Evolutionary conservation across 169 alveolate species (phyloP), one percentile per base, ranked within the genome.

Genomic region (Cryptosporidium muris): DNA sequence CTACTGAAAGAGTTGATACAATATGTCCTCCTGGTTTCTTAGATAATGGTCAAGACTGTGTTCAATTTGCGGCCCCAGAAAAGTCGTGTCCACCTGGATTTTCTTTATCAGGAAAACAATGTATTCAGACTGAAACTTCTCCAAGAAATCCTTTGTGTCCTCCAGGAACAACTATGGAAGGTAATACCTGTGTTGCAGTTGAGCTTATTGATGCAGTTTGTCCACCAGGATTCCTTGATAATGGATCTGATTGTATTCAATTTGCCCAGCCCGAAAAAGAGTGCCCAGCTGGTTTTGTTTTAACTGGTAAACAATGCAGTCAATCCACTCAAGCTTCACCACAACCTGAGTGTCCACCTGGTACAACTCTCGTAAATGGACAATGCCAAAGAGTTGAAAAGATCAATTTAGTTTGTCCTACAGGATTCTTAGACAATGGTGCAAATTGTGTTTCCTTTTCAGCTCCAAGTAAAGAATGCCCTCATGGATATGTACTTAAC

Each of bases 11-110:
- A 34, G 85, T 74, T 36, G 85, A 74, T 40, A 74, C 85, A n/a
- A 74, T 74, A 11, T 74, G 85, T 42, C 85, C 85, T 34, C 85
- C 85, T 25, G 74, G 85, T 6, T 74, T 74, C 36, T 47, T 74
- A 11, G 85, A 74, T 74, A 74, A 74, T 74, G 85, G 85, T 1
- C 74, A 74, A 74, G 85, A 74, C 60, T 74, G 85, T 45, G 85
- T 74, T 7, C 85, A 74, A 25, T 74, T 74, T 42, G 54, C 85
- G 14, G 54, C 85, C 9, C 85, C 85, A 45, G 85, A 74, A 60
- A 74, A 74, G 47, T 48, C 64, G 8, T 74, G 85, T 47, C 85
- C 85, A 2, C 58, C 14, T 48, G 85, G 85, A 7, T 74, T 74
- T 8, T 74, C 85, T 11, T 63, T 74, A 43, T 74, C 85, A 25